Conservation (phyloP, 148 eudicot species). For the Nepenthes mirabilis region DNA sequence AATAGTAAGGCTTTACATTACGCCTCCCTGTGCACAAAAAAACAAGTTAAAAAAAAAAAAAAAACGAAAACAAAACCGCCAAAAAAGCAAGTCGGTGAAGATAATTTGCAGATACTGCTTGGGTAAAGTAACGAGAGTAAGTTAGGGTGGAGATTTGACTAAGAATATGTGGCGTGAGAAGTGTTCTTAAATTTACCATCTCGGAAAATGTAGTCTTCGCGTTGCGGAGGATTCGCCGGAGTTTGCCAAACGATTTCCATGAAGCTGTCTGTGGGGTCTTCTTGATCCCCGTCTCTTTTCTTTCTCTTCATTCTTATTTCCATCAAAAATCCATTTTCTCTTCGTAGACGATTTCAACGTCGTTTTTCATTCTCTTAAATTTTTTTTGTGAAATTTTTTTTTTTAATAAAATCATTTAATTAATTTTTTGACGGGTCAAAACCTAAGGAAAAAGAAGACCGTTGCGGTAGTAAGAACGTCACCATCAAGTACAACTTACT, state of each 20-base stretch:
- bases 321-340: too few species aligned
- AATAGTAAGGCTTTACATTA: constrained; percentile 84
- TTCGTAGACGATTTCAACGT: too few species aligned
- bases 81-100: background rate
- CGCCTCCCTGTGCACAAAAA: constrained; percentile 46
- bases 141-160: too few species aligned
- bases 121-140: too few species aligned
- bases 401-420: too few species aligned
- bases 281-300: background rate
- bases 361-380: too few species aligned
- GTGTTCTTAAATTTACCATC: constrained; percentile 29
- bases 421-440: too few species aligned
- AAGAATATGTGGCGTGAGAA: too few species aligned
- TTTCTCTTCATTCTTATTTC: background rate
- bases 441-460: too few species aligned
- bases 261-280: background rate
- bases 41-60: background rate
- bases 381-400: background rate
- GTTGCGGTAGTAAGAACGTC: too few species aligned
- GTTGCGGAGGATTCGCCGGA: constrained; percentile 70
- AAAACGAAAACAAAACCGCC: background rate
- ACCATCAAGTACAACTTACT: too few species aligned
- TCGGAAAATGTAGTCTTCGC: constrained; percentile 67
- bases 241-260: constrained; percentile 98
- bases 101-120: too few species aligned